Conservation (phyloP, 106 monocot species). For the Dioscorea dumetorum region DNA sequence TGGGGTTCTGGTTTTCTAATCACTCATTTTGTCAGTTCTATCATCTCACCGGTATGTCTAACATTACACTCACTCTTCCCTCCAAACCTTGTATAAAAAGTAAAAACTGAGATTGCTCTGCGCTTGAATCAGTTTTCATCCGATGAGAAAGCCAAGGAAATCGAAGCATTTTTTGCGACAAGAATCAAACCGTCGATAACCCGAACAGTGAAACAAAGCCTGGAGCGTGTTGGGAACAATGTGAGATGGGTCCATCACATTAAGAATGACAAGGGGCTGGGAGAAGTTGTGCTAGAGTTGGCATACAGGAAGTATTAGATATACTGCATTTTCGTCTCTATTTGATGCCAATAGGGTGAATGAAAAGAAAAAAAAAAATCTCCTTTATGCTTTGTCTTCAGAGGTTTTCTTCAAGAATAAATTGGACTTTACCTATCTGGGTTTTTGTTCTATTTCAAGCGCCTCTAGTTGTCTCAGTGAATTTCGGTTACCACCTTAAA, state of each 20-base stretch:
- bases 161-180: slow-evolving; percentile 22
- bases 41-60: slow-evolving; percentile 47
- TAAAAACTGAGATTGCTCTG: neutral
- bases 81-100: neutral
- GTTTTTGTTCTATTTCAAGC: too few species aligned
- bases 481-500: too few species aligned
- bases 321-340: too few species aligned
- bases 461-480: too few species aligned
- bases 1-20: slow-evolving; percentile 54
- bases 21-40: slow-evolving; percentile 31
- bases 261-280: slow-evolving; percentile 38
- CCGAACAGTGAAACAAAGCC: slow-evolving; percentile 29
- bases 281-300: slow-evolving; percentile 43
- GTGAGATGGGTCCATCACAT: slow-evolving; percentile 18
- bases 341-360: too few species aligned
- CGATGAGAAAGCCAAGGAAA: slow-evolving; percentile 26
- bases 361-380: too few species aligned
- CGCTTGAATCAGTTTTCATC: slow-evolving; percentile 14
- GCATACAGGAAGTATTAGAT: slow-evolving; percentile 29
- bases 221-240: slow-evolving; percentile 21
- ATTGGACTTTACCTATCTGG: too few species aligned
- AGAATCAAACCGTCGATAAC: slow-evolving; percentile 23
- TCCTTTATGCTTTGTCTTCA: too few species aligned
- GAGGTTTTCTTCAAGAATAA: too few species aligned
- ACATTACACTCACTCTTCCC: neutral